These are phyloP conservation scores for Epichloe glyceriae DNA, from an alignment of 2,329 filamentous ascomycete genomes.

Conservation along the genomic window DNA sequence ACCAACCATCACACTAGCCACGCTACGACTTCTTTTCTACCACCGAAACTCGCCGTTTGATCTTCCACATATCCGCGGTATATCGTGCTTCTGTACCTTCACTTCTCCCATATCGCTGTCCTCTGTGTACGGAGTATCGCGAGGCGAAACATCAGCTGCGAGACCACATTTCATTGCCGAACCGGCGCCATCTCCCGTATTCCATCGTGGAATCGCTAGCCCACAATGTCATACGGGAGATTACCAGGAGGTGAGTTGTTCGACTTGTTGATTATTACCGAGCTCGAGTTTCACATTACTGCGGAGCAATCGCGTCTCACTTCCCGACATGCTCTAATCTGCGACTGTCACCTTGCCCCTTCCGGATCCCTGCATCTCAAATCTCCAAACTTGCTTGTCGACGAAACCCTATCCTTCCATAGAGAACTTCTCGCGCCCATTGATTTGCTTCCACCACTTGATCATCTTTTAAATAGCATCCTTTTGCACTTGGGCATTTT, in stretches of 20 bases:
- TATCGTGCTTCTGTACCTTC: no score
- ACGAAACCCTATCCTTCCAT: not conserved
- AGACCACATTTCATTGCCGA: not conserved
- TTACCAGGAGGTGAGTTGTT: not conserved
- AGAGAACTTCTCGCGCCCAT: not conserved
- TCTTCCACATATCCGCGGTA: not conserved
- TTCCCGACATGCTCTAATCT: not conserved
- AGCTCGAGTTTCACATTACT: not conserved
- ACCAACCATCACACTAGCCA: not conserved
- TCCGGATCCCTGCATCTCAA: not conserved
- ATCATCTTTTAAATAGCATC: not conserved
- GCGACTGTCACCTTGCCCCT: not conserved
- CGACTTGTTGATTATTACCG: not conserved
- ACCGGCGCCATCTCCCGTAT: not conserved
- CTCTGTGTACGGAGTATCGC: no score
- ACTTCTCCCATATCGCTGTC: no score
- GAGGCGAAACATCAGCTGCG: not conserved
- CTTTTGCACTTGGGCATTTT: not conserved
- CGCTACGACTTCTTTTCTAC: not conserved
- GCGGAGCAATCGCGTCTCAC: not conserved
- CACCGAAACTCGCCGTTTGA: not conserved
- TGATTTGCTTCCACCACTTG: not conserved
- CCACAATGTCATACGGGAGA: conserved; percentile 3
- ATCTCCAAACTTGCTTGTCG: not conserved
- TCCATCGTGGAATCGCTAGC: not conserved